Evolutionary conservation across 2,329 filamentous ascomycete genomes (phyloP).

Genomic region (Lachnellula occidentalis): DNA sequence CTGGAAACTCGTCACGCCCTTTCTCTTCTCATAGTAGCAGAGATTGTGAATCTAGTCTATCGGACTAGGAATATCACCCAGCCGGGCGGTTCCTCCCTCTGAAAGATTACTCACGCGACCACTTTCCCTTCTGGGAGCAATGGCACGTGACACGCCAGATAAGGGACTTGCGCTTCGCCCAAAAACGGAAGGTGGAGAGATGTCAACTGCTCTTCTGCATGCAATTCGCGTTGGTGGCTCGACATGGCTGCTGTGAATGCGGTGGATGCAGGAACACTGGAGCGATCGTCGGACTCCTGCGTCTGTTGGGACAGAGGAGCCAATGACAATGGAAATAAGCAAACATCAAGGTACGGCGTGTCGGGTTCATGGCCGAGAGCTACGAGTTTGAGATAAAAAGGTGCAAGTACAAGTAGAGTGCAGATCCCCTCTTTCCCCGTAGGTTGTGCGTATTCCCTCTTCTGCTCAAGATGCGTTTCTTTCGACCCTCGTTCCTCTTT

Average conservation of each 20-base stretch:
- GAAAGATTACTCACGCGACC: no score
- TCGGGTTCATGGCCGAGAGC: neutral
- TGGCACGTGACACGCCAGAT: no score
- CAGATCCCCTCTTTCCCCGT: neutral
- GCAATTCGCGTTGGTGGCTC: neutral
- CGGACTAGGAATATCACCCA: no score
- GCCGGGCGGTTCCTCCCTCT: no score
- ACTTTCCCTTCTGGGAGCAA: no score
- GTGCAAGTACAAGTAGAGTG: neutral
- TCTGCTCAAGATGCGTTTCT: constrained; percentile 2
- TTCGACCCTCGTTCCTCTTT: neutral
- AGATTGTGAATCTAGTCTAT: no score
- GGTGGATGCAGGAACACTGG: neutral
- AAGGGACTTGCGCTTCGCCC: no score
- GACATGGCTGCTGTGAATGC: neutral
- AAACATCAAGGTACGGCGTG: neutral
- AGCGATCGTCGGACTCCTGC: neutral
- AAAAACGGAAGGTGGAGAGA: no score
- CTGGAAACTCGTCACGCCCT: no score
- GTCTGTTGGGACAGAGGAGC: neutral
- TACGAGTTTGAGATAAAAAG: neutral
- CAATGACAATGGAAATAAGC: neutral
- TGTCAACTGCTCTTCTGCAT: no score
- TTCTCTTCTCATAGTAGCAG: no score
- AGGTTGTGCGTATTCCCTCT: neutral